These are phyloP conservation scores for Schoenoplectus triqueter DNA, from an alignment of 202 grass and related monocot genomes.

Conservation along the genomic window DNA sequence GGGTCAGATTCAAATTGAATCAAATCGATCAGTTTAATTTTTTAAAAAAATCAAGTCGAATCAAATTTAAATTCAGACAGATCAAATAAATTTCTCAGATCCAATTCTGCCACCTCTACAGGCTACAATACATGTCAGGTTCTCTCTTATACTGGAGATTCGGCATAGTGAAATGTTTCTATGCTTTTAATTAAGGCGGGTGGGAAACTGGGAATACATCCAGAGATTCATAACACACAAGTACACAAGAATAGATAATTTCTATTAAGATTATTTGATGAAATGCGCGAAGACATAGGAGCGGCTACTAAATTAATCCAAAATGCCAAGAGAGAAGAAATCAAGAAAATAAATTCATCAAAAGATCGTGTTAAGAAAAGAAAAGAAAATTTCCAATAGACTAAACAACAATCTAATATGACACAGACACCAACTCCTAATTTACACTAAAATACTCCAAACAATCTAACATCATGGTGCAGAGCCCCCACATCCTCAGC, in stretches of 20 bases:
- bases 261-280: neutral
- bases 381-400: constrained; percentile 22
- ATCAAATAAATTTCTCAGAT: no score
- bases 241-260: neutral
- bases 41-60: no score
- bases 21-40: no score
- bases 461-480: constrained; percentile 29
- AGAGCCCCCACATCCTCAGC: neutral
- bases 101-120: neutral
- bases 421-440: constrained; percentile 44
- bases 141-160: neutral
- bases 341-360: constrained; percentile 7
- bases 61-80: no score
- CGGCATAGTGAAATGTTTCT: neutral
- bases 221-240: neutral
- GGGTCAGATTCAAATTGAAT: no score
- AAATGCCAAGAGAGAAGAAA: constrained; percentile 4
- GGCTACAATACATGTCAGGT: neutral
- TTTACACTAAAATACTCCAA: constrained; percentile 53
- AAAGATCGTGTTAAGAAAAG: constrained; percentile 20
- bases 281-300: neutral
- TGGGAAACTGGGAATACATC: neutral
- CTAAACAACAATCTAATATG: constrained; percentile 33
- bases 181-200: neutral
- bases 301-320: neutral